Evolutionary conservation across 129 eudicot genomes (phyloP).

Genomic region (Centella asiatica): DNA sequence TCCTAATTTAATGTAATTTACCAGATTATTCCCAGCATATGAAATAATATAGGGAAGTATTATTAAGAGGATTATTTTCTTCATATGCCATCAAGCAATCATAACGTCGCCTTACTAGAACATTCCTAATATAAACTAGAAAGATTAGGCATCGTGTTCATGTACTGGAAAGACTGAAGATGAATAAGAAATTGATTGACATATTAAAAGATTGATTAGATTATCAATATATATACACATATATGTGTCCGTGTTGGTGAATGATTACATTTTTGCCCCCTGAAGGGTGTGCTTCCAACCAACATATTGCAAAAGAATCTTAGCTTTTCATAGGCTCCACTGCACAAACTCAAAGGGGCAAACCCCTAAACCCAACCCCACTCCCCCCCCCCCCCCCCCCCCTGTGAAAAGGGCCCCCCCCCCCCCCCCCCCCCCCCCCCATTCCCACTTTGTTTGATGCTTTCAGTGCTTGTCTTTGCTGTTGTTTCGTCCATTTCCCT

Average conservation of each 20-base stretch:
- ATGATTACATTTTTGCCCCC: conserved; percentile 24
- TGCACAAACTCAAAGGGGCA: conserved; percentile 34
- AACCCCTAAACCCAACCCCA: conserved; percentile 54
- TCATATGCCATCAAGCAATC: background rate
- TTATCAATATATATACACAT: conserved; percentile 19
- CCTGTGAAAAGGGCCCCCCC: conserved; percentile 68
- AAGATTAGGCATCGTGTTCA: conserved; percentile 1
- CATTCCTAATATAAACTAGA: background rate
- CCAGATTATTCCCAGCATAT: background rate
- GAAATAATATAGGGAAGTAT: background rate
- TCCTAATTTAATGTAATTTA: too few relatives aligned
- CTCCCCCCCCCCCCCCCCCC: conserved; percentile 68
- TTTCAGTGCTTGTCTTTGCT: conserved; percentile 44
- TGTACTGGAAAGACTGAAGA: conserved; percentile 4
- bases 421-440: conserved; percentile 29
- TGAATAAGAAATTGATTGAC: conserved; percentile 8
- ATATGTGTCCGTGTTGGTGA: background rate
- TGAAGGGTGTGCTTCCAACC: conserved; percentile 74
- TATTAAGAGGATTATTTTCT: background rate
- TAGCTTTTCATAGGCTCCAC: conserved; percentile 71
- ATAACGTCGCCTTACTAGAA: conserved; percentile 4
- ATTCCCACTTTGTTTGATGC: conserved; percentile 24
- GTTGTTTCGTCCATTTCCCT: conserved; percentile 35
- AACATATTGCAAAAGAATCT: conserved; percentile 78
- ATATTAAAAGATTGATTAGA: conserved; percentile 14